Percentiles rank a stretch among this genome's conserved stretches.
Evolutionary conservation across 208 protist genomes (phyloP).

Genomic region (Herpetomonas samuelpessoai): DNA sequence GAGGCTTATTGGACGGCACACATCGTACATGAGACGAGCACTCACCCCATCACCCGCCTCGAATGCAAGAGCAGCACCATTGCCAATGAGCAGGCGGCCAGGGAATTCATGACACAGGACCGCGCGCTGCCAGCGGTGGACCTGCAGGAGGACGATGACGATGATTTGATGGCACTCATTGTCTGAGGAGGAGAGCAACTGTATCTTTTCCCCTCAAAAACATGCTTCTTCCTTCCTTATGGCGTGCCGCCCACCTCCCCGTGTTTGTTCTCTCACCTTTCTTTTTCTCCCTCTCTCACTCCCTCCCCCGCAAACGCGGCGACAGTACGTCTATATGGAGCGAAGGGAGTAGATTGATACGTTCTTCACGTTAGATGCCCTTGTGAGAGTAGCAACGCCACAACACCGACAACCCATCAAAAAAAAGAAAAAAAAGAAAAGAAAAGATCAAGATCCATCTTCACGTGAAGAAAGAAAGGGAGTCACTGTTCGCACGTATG

Average conservation of each 20-base stretch:
- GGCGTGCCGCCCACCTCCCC: background rate
- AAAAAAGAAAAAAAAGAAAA: too few relatives aligned
- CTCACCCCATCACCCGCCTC: slow-evolving; percentile 36
- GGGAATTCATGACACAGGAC: slow-evolving; percentile 26
- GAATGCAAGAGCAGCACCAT: slow-evolving; percentile 36
- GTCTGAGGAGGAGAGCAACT: background rate
- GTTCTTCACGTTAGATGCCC: too few relatives aligned
- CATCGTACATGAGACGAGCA: slow-evolving; percentile 10
- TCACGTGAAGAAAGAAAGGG: too few relatives aligned
- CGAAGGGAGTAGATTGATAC: too few relatives aligned
- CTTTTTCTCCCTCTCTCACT: slow-evolving; percentile 12
- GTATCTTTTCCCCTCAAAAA: background rate
- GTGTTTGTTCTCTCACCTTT: slow-evolving; percentile 5
- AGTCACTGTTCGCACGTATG: too few relatives aligned
- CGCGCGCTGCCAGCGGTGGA: slow-evolving; percentile 14
- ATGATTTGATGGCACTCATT: slow-evolving; percentile 27
- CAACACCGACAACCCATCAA: too few relatives aligned
- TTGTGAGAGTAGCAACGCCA: too few relatives aligned
- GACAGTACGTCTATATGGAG: too few relatives aligned
- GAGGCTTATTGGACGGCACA: slow-evolving; percentile 28
- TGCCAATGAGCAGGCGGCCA: slow-evolving; percentile 22
- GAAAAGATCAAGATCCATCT: too few relatives aligned
- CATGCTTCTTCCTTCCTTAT: background rate
- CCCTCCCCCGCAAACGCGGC: background rate
- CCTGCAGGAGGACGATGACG: slow-evolving; percentile 15